Evolutionary conservation across 2,329 filamentous ascomycete species (phyloP), one percentile per base, ranked within the genome.

Genomic region (Alternaria atra): DNA sequence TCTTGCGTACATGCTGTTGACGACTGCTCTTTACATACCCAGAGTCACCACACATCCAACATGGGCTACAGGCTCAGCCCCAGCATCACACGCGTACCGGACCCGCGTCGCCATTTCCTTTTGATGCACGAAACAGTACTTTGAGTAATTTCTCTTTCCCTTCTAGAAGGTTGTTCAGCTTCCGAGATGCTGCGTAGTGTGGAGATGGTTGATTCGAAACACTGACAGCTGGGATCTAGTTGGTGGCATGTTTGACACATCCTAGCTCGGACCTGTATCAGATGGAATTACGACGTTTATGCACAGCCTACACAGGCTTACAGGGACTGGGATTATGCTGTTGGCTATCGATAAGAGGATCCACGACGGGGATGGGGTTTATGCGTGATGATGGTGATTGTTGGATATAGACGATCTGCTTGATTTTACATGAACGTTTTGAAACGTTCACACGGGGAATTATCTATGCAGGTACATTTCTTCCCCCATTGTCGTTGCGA

Each of bases 281-380:
- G 53, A 52, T 27, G 48, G 60, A 58, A 67, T 65, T 67, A 47
- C 52, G 20, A 44, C 42, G 20, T 64, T 69, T 43, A 69, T 69
- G 66, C 66, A 23, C 35, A 12, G 20, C 12, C 25, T 25, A 15
- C 20, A 42, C 9, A 15, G 23, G 20, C 39, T 15, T 6, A 25
- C 39, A 42, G 15, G 13, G 32, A 6, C 47, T 29, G 7, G 34
- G 50, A 44, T 40, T 20, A 37, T 39, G 20, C 9, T 29, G 27
- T n/a, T n/a, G 15, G 1, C 15, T 57, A 51, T 43, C 44, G 37
- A 52, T 37, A 44, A 52, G 20, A 27, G 55, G 55, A 52, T 29
- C n/a, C 8, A 27, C 10, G 47, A 35, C 37, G 29, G 25, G 47
- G 39, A 52, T 58, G 46, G 2, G 2, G 13, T 29, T 52, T 34